Evolutionary conservation across 2,329 filamentous ascomycete genomes (phyloP).

Genomic region (Mycosphaerelloides madeirae): DNA sequence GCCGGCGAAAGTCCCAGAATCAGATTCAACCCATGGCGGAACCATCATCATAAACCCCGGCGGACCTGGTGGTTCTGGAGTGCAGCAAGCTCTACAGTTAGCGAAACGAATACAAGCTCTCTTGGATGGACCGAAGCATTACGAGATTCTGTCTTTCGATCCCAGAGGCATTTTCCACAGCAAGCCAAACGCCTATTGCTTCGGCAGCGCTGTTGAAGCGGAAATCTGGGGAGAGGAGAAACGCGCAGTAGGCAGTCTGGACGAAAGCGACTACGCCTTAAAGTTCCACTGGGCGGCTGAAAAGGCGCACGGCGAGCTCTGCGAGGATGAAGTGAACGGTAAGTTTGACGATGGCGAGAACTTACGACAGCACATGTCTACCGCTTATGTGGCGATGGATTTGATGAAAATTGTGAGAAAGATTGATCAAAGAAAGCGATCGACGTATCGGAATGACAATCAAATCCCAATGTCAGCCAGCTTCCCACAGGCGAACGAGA

Average conservation of each 20-base stretch:
- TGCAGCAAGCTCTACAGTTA: slow-evolving; percentile 15
- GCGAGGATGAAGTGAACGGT: slow-evolving; percentile 27
- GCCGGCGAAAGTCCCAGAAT: slow-evolving; percentile 38
- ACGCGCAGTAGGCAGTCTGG: slow-evolving; percentile 13
- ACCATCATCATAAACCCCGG: slow-evolving; percentile 41
- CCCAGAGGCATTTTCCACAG: slow-evolving; percentile 40
- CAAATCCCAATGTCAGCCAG: slow-evolving; percentile 1
- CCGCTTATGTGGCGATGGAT: slow-evolving; percentile 7
- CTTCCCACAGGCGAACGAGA: neutral
- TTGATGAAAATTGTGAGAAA: slow-evolving; percentile 9
- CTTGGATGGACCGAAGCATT: slow-evolving; percentile 30
- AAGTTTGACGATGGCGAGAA: slow-evolving; percentile 26
- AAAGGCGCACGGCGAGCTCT: slow-evolving; percentile 31
- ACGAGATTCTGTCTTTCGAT: slow-evolving; percentile 44
- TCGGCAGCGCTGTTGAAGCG: slow-evolving; percentile 24
- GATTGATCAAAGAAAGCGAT: neutral
- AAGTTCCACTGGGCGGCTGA: slow-evolving; percentile 34
- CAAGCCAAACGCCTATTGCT: slow-evolving; percentile 33
- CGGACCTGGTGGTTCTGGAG: slow-evolving; percentile 38
- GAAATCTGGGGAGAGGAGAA: slow-evolving; percentile 32
- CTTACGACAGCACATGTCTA: slow-evolving; percentile 30
- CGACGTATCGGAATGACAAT: slow-evolving; percentile 17
- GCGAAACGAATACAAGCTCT: slow-evolving; percentile 12
- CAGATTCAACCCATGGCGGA: slow-evolving; percentile 38
- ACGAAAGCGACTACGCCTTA: slow-evolving; percentile 16